Percentiles rank a stretch among this genome's conserved stretches.
phyloP scores from a whole-genome alignment of 2,329 filamentous ascomycete species.

The Colletotrichum sp. region DNA sequence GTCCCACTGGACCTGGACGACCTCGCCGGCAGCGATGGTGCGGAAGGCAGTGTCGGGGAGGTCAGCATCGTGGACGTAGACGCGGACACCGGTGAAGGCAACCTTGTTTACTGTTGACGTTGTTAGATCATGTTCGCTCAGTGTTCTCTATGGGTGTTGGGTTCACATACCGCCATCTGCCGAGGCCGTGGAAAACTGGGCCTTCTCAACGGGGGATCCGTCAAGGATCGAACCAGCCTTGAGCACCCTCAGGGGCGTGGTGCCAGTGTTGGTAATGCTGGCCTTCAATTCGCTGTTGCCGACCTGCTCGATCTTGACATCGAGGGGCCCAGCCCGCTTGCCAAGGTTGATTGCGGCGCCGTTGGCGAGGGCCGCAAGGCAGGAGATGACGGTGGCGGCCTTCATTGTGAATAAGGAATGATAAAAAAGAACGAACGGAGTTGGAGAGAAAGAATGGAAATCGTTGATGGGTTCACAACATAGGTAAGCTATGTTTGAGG shows the following conservation, averaged over 20 bases:
- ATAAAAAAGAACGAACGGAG: background rate
- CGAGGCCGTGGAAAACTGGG: conserved; percentile 42
- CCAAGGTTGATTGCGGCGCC: conserved; percentile 33
- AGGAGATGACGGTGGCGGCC: conserved; percentile 37
- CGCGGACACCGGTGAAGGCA: conserved; percentile 53
- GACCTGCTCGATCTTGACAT: conserved; percentile 45
- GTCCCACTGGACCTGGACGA: conserved; percentile 54
- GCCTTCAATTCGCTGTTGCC: conserved; percentile 54
- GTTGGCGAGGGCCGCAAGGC: conserved; percentile 39
- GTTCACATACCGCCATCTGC: conserved; percentile 36
- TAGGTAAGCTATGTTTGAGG: too few relatives aligned
- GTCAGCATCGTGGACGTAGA: conserved; percentile 44
- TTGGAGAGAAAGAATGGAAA: background rate
- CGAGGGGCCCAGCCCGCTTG: conserved; percentile 40
- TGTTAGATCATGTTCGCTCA: background rate
- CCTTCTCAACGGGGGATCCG: conserved; percentile 51
- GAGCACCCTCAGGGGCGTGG: conserved; percentile 47
- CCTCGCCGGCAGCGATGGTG: conserved; percentile 45
- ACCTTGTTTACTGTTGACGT: conserved; percentile 39
- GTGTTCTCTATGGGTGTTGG: background rate
- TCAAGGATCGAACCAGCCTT: conserved; percentile 55
- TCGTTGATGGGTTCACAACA: background rate
- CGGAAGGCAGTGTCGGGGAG: conserved; percentile 51
- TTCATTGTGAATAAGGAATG: conserved; percentile 34
- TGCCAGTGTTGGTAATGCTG: conserved; percentile 53